A percentile compares a stretch with the other conserved stretches of the same genome.
Conservation (phyloP, 192 early-diverging fungal species). For the Coemansia guatemalensis region DNA sequence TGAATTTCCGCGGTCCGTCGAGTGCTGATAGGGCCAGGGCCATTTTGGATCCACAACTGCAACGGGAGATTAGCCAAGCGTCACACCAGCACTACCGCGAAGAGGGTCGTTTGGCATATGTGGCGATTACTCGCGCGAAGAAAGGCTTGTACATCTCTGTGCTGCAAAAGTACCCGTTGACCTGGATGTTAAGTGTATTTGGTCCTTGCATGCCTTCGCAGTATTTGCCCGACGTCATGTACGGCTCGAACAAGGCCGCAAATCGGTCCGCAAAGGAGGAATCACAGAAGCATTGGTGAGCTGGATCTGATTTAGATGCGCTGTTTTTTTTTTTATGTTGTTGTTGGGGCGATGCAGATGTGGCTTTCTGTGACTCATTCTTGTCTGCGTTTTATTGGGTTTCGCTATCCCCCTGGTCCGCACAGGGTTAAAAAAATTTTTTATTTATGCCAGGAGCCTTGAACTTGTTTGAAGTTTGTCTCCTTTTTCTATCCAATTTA, state of each 20-base stretch:
- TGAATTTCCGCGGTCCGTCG: slow-evolving; percentile 28
- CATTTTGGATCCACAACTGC: background rate
- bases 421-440: too few species aligned
- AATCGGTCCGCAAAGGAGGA: too few species aligned
- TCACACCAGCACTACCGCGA: slow-evolving; percentile 38
- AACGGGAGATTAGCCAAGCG: background rate
- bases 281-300: too few species aligned
- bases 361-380: too few species aligned
- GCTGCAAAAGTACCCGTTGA: slow-evolving; percentile 19
- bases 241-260: background rate
- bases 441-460: too few species aligned
- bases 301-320: too few species aligned
- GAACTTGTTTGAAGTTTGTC: too few species aligned
- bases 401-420: too few species aligned
- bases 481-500: too few species aligned
- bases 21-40: slow-evolving; percentile 13
- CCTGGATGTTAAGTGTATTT: slow-evolving; percentile 39
- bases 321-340: too few species aligned
- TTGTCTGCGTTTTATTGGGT: too few species aligned
- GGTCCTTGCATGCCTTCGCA: slow-evolving; percentile 21
- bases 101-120: slow-evolving; percentile 46
- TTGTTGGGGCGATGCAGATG: too few species aligned
- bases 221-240: slow-evolving; percentile 40
- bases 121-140: slow-evolving; percentile 47
- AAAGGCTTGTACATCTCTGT: slow-evolving; percentile 43